phyloP scores from a whole-genome alignment of 2,329 filamentous ascomycete genomes.

The Nemania bipapillata region DNA sequence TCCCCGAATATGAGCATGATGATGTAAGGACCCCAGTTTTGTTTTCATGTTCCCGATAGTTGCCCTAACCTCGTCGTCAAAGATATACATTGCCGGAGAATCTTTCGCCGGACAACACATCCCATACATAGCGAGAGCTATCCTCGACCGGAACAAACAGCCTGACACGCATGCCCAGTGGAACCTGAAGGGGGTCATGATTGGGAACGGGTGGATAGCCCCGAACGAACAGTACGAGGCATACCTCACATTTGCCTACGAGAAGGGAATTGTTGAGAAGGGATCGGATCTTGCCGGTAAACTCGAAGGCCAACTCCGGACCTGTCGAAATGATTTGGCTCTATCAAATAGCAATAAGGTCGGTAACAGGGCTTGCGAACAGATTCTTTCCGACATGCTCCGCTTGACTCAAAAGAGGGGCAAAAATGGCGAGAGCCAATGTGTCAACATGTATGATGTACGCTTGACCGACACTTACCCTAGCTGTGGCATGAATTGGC shows the following conservation, averaged over 20 bases:
- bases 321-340: constrained; percentile 73
- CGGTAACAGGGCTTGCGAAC: constrained; percentile 77
- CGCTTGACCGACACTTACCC: constrained; percentile 82
- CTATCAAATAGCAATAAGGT: constrained; percentile 67
- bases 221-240: constrained; percentile 88
- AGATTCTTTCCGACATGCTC: constrained; percentile 78
- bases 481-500: constrained; percentile 98
- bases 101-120: constrained; percentile 98
- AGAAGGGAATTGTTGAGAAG: constrained; percentile 76
- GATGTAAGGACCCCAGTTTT: constrained; percentile 71
- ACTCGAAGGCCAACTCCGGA: constrained; percentile 74
- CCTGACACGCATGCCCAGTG: constrained; percentile 65
- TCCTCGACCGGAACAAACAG: constrained; percentile 86
- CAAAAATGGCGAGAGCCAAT: constrained; percentile 66
- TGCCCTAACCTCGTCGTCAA: constrained; percentile 28
- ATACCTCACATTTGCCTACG: constrained; percentile 83
- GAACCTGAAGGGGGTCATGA: constrained; percentile 85
- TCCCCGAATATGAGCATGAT: constrained; percentile 90
- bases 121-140: constrained; percentile 92
- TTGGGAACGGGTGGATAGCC: constrained; percentile 98
- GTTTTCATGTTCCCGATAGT: background rate
- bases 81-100: constrained; percentile 96
- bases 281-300: constrained; percentile 71
- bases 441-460: constrained; percentile 97
- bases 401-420: constrained; percentile 66